phyloP scores from a whole-genome alignment of 495 filamentous ascomycete species.

The Xeromyces bisporus region DNA sequence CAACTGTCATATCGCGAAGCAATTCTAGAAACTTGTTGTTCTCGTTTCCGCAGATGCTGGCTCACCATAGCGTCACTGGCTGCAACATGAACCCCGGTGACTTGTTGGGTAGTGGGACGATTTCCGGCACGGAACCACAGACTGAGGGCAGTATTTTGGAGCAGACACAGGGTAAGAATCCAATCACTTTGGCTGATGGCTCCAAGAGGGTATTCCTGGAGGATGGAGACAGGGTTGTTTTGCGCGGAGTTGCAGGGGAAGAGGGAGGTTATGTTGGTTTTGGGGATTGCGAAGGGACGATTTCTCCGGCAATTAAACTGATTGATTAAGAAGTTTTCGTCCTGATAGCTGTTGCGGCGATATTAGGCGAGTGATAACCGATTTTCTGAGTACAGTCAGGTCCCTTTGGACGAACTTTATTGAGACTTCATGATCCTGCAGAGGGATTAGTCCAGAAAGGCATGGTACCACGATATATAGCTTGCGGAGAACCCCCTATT shows the following conservation, averaged over 20 bases:
- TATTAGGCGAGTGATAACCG: too few relatives aligned
- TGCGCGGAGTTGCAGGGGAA: constrained; percentile 50
- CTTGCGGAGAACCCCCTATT: too few relatives aligned
- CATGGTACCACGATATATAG: too few relatives aligned
- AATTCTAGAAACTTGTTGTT: constrained; percentile 62
- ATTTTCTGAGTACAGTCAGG: too few relatives aligned
- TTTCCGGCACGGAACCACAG: constrained; percentile 48
- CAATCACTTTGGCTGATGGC: constrained; percentile 48
- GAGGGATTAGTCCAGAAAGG: too few relatives aligned
- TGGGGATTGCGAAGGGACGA: constrained; percentile 47
- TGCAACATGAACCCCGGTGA: constrained; percentile 73
- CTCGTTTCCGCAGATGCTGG: constrained; percentile 89
- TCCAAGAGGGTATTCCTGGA: constrained; percentile 61
- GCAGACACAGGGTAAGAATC: constrained; percentile 51
- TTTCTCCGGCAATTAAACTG: constrained; percentile 28
- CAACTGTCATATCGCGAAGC: constrained; percentile 46
- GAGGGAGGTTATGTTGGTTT: constrained; percentile 53
- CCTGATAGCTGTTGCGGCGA: too few relatives aligned
- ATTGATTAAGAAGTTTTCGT: too few relatives aligned
- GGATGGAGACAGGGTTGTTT: constrained; percentile 65
- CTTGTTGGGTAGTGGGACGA: constrained; percentile 76
- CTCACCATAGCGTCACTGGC: constrained; percentile 76
- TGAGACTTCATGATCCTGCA: too few relatives aligned
- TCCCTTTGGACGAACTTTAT: too few relatives aligned
- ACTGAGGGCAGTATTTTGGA: constrained; percentile 67